Evolutionary conservation across 257 asterid species (phyloP).

Genomic region (Solanum chaucha): DNA sequence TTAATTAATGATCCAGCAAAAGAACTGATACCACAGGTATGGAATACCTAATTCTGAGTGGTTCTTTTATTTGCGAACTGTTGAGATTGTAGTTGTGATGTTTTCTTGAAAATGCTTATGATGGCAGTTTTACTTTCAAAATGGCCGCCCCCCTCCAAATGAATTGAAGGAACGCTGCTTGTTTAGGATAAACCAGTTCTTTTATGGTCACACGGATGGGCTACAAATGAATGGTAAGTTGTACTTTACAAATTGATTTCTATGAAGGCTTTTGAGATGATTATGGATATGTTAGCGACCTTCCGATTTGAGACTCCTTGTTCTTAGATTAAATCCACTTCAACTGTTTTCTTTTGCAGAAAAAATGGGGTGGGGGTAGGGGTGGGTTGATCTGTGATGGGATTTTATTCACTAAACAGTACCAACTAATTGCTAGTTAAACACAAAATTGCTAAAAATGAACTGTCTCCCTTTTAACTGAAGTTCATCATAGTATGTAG

Average conservation of each 20-base stretch:
- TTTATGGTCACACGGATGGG: constrained; percentile 86
- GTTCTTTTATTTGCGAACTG: not conserved
- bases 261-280: not conserved
- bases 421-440: not conserved
- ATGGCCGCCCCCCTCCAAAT: constrained; percentile 90
- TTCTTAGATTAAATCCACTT: not conserved
- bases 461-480: not conserved
- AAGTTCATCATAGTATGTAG: not conserved
- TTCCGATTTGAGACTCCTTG: not conserved
- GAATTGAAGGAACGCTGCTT: constrained; percentile 88
- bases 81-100: not conserved
- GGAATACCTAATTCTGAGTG: constrained; percentile 5
- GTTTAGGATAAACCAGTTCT: constrained; percentile 91
- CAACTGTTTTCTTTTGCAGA: not conserved
- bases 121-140: constrained; percentile 84
- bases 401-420: not conserved
- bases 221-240: constrained; percentile 83
- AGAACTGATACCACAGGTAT: constrained; percentile 95
- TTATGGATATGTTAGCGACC: not conserved
- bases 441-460: not conserved
- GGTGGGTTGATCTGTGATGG: not conserved
- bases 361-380: too few relatives aligned
- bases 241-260: not conserved
- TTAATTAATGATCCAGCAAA: constrained; percentile 74
- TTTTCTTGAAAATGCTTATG: constrained; percentile 7